These are phyloP conservation scores for Apocynum venetum DNA, from an alignment of 257 asterid genomes.

Conservation along the genomic window DNA sequence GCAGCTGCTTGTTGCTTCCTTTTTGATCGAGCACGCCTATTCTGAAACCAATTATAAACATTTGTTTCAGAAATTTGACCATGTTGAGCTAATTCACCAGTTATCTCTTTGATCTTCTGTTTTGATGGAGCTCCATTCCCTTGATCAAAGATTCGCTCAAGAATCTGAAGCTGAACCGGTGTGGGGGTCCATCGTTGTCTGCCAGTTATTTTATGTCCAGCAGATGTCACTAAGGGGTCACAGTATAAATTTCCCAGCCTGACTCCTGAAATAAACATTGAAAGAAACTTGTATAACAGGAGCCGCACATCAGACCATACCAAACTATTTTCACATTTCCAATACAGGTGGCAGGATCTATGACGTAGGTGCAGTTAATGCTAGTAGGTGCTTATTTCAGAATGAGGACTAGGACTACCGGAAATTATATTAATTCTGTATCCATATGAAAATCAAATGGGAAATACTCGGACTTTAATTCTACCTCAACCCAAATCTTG, in stretches of 20 bases:
- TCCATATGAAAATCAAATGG: background rate
- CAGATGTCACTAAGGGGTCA: constrained; percentile 68
- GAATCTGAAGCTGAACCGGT: constrained; percentile 89
- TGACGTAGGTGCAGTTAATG: background rate
- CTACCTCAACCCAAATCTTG: background rate
- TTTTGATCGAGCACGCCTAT: constrained; percentile 96
- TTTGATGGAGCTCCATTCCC: constrained; percentile 96
- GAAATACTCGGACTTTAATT: background rate
- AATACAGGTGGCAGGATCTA: background rate
- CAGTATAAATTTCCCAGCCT: constrained; percentile 81
- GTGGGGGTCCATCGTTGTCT: constrained; percentile 98
- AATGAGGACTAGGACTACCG: no score
- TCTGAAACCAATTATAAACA: constrained; percentile 98
- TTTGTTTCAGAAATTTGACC: constrained; percentile 97
- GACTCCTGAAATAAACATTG: constrained; percentile 48
- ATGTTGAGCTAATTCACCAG: constrained; percentile 82
- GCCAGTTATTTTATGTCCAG: constrained; percentile 79
- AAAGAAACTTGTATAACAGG: background rate
- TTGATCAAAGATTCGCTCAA: constrained; percentile 86
- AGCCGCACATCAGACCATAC: background rate
- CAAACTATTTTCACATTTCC: background rate
- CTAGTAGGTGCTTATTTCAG: background rate
- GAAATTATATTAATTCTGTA: background rate
- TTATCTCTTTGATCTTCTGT: constrained; percentile 93
- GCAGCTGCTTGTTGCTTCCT: constrained; percentile 73